Conservation (phyloP, 345 rosid species). For the Nasturtium officinale region DNA sequence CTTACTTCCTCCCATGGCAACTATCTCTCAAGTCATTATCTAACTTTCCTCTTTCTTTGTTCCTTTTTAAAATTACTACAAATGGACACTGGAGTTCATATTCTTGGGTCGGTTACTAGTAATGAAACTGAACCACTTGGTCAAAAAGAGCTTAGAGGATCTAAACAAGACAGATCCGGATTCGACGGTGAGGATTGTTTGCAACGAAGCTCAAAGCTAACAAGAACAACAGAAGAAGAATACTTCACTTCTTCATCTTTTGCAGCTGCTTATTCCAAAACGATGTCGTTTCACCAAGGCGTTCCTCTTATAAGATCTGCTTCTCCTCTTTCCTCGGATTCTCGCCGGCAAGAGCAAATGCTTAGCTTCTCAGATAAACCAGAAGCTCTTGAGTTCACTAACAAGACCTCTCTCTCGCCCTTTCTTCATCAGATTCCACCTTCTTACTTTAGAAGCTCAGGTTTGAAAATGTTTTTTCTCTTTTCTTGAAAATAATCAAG, state of each 20-base stretch:
- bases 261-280: slow-evolving; percentile 34
- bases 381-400: slow-evolving; percentile 40
- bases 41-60: slow-evolving; percentile 19
- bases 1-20: slow-evolving; percentile 45
- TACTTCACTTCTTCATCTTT: slow-evolving; percentile 7
- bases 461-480: slow-evolving; percentile 27
- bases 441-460: slow-evolving; percentile 47
- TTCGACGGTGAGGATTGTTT: slow-evolving; percentile 48
- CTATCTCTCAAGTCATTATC: slow-evolving; percentile 43
- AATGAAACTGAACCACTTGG: slow-evolving; percentile 42
- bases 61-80: neutral
- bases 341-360: slow-evolving; percentile 54
- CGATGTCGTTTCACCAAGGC: slow-evolving; percentile 55
- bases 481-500: slow-evolving; percentile 10
- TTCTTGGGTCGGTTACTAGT: slow-evolving; percentile 52
- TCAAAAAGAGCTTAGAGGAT: slow-evolving; percentile 43
- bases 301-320: slow-evolving; percentile 58
- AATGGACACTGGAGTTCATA: slow-evolving; percentile 59
- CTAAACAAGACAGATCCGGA: slow-evolving; percentile 56
- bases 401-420: slow-evolving; percentile 42
- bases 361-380: slow-evolving; percentile 58
- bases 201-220: slow-evolving; percentile 44
- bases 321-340: slow-evolving; percentile 38
- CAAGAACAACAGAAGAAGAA: slow-evolving; percentile 39
- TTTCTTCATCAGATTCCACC: slow-evolving; percentile 41